Evolutionary conservation across 2,329 filamentous ascomycete species (phyloP).

Genomic region (Fusarium buharicum): DNA sequence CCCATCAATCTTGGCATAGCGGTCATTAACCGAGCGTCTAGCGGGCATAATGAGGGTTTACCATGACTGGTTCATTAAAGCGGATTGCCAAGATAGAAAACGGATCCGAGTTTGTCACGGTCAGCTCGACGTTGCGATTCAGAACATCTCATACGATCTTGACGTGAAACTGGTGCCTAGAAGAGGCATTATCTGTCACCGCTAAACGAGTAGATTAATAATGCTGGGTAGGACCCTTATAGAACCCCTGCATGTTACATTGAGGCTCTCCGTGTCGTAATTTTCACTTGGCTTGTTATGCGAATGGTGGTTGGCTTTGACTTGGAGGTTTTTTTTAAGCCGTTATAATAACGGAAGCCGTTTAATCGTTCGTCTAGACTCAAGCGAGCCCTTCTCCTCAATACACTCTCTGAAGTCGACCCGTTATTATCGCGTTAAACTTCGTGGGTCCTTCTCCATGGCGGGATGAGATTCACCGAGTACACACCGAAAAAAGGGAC

Average conservation of each 20-base stretch:
- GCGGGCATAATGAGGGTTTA: slow-evolving; percentile 28
- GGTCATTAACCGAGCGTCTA: slow-evolving; percentile 23
- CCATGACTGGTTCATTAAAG: slow-evolving; percentile 4
- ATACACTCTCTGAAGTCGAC: not conserved
- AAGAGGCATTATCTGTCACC: not conserved
- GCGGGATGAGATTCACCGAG: slow-evolving; percentile 21
- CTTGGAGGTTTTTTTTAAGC: not conserved
- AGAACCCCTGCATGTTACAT: not conserved
- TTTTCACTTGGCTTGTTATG: not conserved
- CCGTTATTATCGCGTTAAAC: slow-evolving; percentile 9
- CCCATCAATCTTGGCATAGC: slow-evolving; percentile 14
- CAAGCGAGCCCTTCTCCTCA: no score
- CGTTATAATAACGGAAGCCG: not conserved
- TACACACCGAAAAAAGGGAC: slow-evolving; percentile 11
- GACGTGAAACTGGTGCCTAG: not conserved
- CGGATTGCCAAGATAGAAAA: slow-evolving; percentile 4
- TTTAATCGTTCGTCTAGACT: not conserved
- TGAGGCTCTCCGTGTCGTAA: not conserved
- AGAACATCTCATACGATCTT: not conserved
- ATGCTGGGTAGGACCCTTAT: not conserved
- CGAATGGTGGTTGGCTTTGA: not conserved
- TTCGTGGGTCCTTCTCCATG: slow-evolving; percentile 2
- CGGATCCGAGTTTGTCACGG: not conserved
- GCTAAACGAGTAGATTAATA: not conserved
- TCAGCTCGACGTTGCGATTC: not conserved